Conservation (phyloP, 1,139 yeast species). For the Kodamaea fungicola region DNA sequence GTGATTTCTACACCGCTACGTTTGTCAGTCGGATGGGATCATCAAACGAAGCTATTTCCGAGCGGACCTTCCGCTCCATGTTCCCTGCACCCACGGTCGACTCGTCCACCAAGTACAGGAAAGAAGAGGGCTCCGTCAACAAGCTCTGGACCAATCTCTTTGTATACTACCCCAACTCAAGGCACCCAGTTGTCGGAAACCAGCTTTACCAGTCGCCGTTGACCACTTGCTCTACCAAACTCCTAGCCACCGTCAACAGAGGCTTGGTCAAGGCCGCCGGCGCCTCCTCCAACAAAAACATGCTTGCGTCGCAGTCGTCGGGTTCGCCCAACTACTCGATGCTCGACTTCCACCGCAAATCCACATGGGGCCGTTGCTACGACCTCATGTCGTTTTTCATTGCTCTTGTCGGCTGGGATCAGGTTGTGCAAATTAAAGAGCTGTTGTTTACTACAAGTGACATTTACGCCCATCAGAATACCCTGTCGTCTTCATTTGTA, state of each 20-base stretch:
- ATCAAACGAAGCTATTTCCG: slow-evolving; percentile 28
- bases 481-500: slow-evolving; percentile 7
- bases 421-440: slow-evolving; percentile 23
- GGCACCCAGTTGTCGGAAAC: slow-evolving; percentile 38
- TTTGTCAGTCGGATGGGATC: slow-evolving; percentile 22
- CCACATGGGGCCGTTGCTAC: slow-evolving; percentile 45
- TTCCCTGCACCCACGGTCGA: slow-evolving; percentile 30
- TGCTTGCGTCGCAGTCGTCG: slow-evolving; percentile 33
- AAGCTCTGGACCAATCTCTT: slow-evolving; percentile 34
- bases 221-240: slow-evolving; percentile 29
- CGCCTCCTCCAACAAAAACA: slow-evolving; percentile 23
- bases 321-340: slow-evolving; percentile 27
- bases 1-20: slow-evolving; percentile 28
- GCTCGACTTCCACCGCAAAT: slow-evolving; percentile 31
- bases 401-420: slow-evolving; percentile 43
- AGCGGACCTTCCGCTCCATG: slow-evolving; percentile 26
- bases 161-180: slow-evolving; percentile 25
- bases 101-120: slow-evolving; percentile 1
- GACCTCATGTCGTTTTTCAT: slow-evolving; percentile 36
- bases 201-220: slow-evolving; percentile 38
- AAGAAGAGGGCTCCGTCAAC: slow-evolving; percentile 25
- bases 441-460: background rate
- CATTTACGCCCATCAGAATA: background rate
- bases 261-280: slow-evolving; percentile 29
- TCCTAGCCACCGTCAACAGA: slow-evolving; percentile 37